Evolutionary conservation across 106 monocot genomes (phyloP).

Genomic region (Narthecium ossifragum): DNA sequence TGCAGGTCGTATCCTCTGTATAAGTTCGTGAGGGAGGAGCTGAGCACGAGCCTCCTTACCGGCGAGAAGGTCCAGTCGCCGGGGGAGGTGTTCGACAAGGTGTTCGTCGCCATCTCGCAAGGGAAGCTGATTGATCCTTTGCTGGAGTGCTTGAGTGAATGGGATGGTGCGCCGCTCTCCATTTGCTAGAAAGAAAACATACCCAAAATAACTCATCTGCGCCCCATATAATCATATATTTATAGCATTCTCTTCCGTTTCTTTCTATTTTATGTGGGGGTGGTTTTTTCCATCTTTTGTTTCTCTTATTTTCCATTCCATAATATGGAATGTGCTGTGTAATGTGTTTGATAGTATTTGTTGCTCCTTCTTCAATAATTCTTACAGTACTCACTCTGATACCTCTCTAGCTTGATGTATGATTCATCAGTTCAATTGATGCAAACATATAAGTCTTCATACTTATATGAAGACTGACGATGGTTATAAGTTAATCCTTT

Average conservation of each 20-base stretch:
- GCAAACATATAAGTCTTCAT: no score
- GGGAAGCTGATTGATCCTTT: conserved; percentile 26
- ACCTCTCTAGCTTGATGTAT: no score
- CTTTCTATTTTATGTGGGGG: no score
- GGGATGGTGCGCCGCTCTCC: conserved; percentile 25
- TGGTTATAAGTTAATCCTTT: no score
- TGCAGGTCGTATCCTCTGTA: conserved; percentile 40
- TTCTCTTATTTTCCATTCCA: no score
- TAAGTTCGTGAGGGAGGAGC: conserved; percentile 36
- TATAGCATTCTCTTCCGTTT: background rate
- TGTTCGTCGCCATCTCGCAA: conserved; percentile 16
- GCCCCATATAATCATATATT: background rate
- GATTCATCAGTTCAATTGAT: no score
- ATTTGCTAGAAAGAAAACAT: conserved; percentile 9
- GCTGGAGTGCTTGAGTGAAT: conserved; percentile 26
- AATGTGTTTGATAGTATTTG: no score
- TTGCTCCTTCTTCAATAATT: no score
- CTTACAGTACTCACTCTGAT: no score
- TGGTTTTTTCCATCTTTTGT: no score
- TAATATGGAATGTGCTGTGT: no score
- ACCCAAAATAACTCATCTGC: background rate
- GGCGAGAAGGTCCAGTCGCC: conserved; percentile 26
- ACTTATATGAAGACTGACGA: no score
- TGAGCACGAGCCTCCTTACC: conserved; percentile 15
- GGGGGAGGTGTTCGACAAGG: conserved; percentile 28